phyloP scores from a whole-genome alignment of 306 rosid species.

The Sechiopsis laciniata region DNA sequence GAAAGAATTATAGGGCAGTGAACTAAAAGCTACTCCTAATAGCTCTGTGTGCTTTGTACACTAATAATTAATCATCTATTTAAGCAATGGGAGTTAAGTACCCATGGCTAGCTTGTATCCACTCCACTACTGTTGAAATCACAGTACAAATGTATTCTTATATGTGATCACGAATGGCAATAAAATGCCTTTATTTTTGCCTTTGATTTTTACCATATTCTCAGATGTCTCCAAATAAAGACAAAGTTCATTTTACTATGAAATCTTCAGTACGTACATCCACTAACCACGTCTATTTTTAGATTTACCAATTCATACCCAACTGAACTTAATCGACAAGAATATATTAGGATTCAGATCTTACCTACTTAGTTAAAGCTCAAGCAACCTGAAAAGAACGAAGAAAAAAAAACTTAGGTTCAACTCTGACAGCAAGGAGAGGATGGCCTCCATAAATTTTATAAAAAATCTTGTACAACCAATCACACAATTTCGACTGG shows the following conservation, averaged over 20 bases:
- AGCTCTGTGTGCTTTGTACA: background rate
- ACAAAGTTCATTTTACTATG: background rate
- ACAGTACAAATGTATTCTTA: background rate
- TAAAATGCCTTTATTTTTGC: conserved; percentile 16
- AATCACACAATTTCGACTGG: too few relatives aligned
- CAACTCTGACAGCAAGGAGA: background rate
- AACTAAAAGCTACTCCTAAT: conserved; percentile 26
- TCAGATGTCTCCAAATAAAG: conserved; percentile 1
- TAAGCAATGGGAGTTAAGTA: conserved; percentile 3
- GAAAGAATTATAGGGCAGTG: conserved; percentile 47
- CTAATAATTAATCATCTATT: conserved; percentile 9
- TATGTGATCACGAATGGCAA: background rate
- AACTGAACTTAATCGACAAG: conserved; percentile 9
- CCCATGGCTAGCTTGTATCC: background rate
- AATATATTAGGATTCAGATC: conserved; percentile 1
- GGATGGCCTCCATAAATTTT: background rate
- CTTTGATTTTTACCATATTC: background rate
- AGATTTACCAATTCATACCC: background rate
- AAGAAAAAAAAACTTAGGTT: background rate
- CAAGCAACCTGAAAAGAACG: background rate
- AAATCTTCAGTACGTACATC: background rate
- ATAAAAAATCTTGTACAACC: too few relatives aligned
- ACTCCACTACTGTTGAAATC: background rate
- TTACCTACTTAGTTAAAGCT: conserved; percentile 4
- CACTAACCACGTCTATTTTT: background rate